Evolutionary conservation across 2,329 filamentous ascomycete genomes (phyloP).

Genomic region (Beauveria sp.): DNA sequence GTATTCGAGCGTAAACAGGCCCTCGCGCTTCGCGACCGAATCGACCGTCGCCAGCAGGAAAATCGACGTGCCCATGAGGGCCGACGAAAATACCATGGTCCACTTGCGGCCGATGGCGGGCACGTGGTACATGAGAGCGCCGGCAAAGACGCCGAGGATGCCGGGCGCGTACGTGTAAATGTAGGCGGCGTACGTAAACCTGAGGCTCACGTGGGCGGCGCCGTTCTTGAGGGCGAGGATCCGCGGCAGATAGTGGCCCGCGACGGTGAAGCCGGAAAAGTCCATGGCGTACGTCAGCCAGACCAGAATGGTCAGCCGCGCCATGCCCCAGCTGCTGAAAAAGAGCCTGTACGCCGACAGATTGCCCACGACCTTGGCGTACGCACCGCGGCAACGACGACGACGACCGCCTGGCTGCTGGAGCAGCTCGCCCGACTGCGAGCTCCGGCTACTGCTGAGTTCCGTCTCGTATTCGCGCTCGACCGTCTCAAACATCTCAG

Average conservation of each 20-base stretch:
- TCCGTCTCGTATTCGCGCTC: conserved; percentile 16
- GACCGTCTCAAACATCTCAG: conserved; percentile 27
- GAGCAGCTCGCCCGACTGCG: conserved; percentile 14
- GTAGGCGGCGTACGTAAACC: conserved; percentile 43
- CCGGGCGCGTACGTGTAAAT: conserved; percentile 48
- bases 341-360: conserved; percentile 25
- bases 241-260: conserved; percentile 37
- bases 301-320: conserved; percentile 26
- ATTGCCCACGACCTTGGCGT: conserved; percentile 14
- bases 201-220: conserved; percentile 32
- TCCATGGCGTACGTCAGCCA: conserved; percentile 33
- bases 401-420: conserved; percentile 11
- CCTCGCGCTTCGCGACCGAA: conserved; percentile 28
- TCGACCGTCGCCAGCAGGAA: conserved; percentile 37
- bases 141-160: conserved; percentile 42
- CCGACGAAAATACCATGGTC: conserved; percentile 38
- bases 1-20: conserved; percentile 35
- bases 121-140: conserved; percentile 31
- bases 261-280: conserved; percentile 31
- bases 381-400: conserved; percentile 9
- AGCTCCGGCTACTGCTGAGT: conserved; percentile 13
- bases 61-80: conserved; percentile 38
- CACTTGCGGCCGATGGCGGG: conserved; percentile 31
- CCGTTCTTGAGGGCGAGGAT: conserved; percentile 47
- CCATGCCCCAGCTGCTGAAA: conserved; percentile 26